A percentile compares a stretch with the other conserved stretches of the same genome.
Evolutionary conservation across 495 filamentous ascomycete species (phyloP).

Genomic region (Talaromyces adpressus): DNA sequence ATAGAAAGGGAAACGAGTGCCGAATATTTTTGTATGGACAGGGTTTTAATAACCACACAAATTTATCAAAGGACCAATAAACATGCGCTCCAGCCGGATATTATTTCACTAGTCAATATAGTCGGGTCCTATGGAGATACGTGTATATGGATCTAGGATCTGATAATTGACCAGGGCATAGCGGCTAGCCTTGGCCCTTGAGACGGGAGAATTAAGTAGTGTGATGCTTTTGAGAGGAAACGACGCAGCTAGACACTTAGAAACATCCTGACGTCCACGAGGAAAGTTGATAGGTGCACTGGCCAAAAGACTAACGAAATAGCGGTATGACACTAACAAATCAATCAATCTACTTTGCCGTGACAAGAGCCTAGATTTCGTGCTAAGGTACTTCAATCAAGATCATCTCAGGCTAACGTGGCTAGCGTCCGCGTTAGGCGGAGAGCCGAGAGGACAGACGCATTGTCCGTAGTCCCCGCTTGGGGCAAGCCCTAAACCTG

Average conservation of each 20-base stretch:
- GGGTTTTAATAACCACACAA: not conserved
- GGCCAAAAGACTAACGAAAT: not conserved
- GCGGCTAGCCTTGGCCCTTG: not conserved
- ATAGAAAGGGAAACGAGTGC: not conserved
- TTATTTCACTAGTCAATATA: not conserved
- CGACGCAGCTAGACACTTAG: not conserved
- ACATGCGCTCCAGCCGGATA: not conserved
- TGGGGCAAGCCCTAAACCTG: not conserved
- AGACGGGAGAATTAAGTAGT: not conserved
- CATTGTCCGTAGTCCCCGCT: constrained; percentile 2
- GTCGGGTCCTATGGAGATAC: not conserved
- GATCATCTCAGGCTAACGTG: not conserved
- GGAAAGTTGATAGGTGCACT: not conserved
- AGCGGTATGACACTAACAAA: not conserved
- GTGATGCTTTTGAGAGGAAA: not conserved
- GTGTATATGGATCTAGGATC: constrained; percentile 2
- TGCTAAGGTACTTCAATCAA: no score
- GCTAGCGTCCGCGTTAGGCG: not conserved
- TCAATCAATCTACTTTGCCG: not conserved
- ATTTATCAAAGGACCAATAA: not conserved
- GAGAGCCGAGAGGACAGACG: not conserved
- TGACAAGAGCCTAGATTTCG: not conserved
- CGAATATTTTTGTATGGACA: not conserved
- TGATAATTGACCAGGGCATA: not conserved
- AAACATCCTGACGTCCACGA: not conserved